phyloP scores from a whole-genome alignment of 208 protist species.

The Trypanosomatidae sp. region DNA sequence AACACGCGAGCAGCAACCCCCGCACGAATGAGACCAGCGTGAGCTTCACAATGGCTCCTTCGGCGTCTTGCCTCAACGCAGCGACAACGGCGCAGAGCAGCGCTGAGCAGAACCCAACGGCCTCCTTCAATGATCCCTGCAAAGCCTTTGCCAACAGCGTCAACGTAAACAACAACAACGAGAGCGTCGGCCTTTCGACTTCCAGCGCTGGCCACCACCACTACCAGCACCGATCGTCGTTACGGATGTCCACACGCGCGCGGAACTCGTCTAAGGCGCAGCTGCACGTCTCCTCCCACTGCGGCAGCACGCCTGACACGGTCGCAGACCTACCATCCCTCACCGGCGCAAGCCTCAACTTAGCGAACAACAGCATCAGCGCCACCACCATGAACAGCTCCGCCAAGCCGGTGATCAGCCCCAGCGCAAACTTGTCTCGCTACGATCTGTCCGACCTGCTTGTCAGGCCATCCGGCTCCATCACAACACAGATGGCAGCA shows the following conservation, averaged over 20 bases:
- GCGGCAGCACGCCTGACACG: background rate
- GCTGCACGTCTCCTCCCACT: background rate
- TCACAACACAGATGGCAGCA: conserved; percentile 1
- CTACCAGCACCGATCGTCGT: background rate
- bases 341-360: background rate
- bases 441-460: conserved; percentile 6
- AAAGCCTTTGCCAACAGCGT: background rate
- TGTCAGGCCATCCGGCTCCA: background rate
- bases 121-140: background rate
- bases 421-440: background rate
- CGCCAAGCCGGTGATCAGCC: background rate
- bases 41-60: conserved; percentile 6
- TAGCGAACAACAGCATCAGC: background rate
- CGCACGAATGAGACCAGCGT: conserved; percentile 9
- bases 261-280: background rate
- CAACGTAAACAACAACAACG: conserved; percentile 1
- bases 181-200: background rate
- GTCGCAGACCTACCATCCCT: background rate
- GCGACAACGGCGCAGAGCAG: background rate
- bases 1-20: background rate
- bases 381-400: conserved; percentile 1
- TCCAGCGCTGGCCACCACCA: background rate
- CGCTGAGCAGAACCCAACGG: background rate
- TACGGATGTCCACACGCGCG: background rate
- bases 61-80: background rate